A percentile compares a stretch with the other conserved stretches of the same genome.
Conservation (phyloP, 208 protist species). For the Acanthamoeba castellanii region DNA sequence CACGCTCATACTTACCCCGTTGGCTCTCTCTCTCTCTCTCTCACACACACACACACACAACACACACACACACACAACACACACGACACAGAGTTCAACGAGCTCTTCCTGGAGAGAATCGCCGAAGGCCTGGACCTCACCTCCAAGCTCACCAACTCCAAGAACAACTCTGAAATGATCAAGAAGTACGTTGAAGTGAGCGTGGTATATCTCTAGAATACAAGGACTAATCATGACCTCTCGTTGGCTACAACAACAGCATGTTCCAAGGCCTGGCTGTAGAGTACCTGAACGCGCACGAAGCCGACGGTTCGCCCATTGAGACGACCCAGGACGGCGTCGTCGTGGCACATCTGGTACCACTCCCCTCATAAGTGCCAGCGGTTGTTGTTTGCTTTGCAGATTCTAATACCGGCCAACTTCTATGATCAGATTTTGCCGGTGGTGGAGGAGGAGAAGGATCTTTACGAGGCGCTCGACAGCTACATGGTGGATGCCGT, state of each 20-base stretch:
- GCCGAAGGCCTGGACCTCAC: constrained; percentile 63
- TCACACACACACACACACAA: background rate
- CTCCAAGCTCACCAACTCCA: constrained; percentile 33
- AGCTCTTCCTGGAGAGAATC: constrained; percentile 67
- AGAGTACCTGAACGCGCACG: constrained; percentile 68
- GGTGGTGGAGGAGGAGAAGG: constrained; percentile 29
- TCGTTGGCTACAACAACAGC: background rate
- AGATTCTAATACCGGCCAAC: no score
- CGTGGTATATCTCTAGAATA: background rate
- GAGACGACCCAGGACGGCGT: constrained; percentile 57
- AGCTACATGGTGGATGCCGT: constrained; percentile 62
- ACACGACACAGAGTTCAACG: constrained; percentile 45
- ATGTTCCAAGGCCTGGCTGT: constrained; percentile 69
- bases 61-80: background rate
- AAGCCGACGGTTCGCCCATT: constrained; percentile 56
- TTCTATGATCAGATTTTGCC: constrained; percentile 33
- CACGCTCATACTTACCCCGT: background rate
- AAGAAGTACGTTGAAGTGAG: background rate
- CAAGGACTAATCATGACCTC: background rate
- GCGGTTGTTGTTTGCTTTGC: background rate
- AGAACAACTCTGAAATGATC: constrained; percentile 54
- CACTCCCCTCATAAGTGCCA: background rate
- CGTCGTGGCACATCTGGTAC: constrained; percentile 66
- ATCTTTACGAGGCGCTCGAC: constrained; percentile 56
- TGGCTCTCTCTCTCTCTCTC: no score